These are phyloP conservation scores for Solanum ossicruentum DNA, from an alignment of 257 asterid genomes.

Conservation along the genomic window DNA sequence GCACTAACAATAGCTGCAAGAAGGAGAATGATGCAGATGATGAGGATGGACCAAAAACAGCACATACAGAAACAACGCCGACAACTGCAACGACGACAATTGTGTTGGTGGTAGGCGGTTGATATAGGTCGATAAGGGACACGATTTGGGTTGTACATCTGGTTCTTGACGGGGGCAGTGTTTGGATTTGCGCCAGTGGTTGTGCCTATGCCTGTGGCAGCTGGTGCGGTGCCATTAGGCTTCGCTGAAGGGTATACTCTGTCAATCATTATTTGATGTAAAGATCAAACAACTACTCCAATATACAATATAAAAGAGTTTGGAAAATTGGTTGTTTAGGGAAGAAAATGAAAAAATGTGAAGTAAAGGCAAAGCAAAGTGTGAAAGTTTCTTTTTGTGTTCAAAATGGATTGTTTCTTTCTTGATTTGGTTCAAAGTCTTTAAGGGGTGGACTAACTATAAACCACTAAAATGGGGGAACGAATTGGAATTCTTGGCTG, in stretches of 20 bases:
- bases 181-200: conserved; percentile 1
- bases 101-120: conserved; percentile 6
- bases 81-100: conserved; percentile 19
- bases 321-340: background rate
- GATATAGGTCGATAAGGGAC: conserved; percentile 24
- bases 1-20: conserved; percentile 5
- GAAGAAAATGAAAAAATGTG: background rate
- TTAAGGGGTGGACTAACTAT: background rate
- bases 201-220: background rate
- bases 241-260: conserved; percentile 30
- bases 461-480: background rate
- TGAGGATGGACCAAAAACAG: conserved; percentile 20
- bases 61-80: conserved; percentile 31
- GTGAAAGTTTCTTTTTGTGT: background rate
- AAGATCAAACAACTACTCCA: background rate
- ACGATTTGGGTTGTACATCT: conserved; percentile 20
- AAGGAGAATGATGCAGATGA: background rate
- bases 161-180: conserved; percentile 14
- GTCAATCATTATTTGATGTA: conserved; percentile 15
- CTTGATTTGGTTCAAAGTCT: background rate
- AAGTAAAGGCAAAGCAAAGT: conserved; percentile 6
- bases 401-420: background rate
- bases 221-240: conserved; percentile 19
- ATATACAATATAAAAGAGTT: background rate
- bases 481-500: conserved; percentile 1